Base-by-base conservation (phyloP, 495 filamentous ascomycete species). In the Xylaria intraflava region DNA sequence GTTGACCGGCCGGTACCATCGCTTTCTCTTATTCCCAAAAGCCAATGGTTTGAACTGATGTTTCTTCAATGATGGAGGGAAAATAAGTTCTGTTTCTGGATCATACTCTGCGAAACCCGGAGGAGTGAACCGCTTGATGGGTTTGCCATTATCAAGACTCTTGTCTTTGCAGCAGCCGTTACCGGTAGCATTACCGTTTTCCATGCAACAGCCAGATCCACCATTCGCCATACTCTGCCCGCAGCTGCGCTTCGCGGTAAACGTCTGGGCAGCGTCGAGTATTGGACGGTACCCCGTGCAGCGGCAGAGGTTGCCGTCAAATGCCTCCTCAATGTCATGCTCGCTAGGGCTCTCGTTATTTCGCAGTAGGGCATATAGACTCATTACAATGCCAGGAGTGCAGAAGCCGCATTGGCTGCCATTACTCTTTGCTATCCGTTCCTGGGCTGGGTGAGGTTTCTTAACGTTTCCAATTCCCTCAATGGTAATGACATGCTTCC, bases 351-450 rank as follows among this genome's bases (percentile, higher is more conserved):
- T 77, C 22, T 75, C 70, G 62, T 85, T 82, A 64, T 91, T 95
- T 53, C 86, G 78, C 43, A 94, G 73, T 47, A 95, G 77, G 14
- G 91, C 88, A 66, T 92, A 92, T 24, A 92, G 69, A 62, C 87
- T 90, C 93, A 98, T 97, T 47, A 96, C 91, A 67, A 98, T 98
- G 8, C 93, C 93, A 3, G 92, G 93, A 6, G 93, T 97, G 64
- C 93, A 98, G 65, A 98, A 98, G 7, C 79, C 83, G 61, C 82
- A 86, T 67, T 86, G 83, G 33, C 78, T 83, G 29, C 83, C 83
- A 62, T 86, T 78, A 38, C 76, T 68, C 67, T 84, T 85, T 19
- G 90, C 90, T 54, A 98, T 86, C 40, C 93, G 82, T 70, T 98
- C 91, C 69, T 98, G 93, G 1, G 87, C 75, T 3, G 93, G 88